Percentiles rank a stretch among this genome's conserved stretches.
Conservation (phyloP, 202 grass and related monocot species). For the Carex arenaria region DNA sequence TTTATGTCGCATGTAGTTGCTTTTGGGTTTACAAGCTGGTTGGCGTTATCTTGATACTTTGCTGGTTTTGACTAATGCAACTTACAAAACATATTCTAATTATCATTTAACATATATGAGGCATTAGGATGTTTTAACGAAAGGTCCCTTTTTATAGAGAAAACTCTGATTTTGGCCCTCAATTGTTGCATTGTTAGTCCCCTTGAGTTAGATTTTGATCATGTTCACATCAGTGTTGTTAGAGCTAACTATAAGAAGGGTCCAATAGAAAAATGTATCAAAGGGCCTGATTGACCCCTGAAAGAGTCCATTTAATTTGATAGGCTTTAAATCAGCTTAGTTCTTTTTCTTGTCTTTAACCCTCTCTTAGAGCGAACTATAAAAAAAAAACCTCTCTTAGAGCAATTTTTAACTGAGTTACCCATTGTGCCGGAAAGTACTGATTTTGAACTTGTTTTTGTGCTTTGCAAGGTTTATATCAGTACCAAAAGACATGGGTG, state of each 20-base stretch:
- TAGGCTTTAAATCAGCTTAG: background rate
- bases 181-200: too few relatives aligned
- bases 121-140: too few relatives aligned
- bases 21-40: background rate
- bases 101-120: too few relatives aligned
- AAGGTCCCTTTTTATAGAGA: too few relatives aligned
- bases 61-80: background rate
- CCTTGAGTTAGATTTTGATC: too few relatives aligned
- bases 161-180: too few relatives aligned
- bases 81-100: too few relatives aligned
- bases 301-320: background rate
- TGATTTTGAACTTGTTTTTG: conserved; percentile 14
- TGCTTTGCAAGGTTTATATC: conserved; percentile 77
- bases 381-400: background rate
- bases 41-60: background rate
- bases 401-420: background rate
- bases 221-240: background rate
- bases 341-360: background rate
- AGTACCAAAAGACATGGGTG: conserved; percentile 90
- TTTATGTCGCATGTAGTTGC: background rate
- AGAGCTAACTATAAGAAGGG: background rate
- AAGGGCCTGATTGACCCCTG: background rate
- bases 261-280: background rate
- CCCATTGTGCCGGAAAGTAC: background rate
- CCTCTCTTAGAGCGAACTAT: background rate